A percentile compares a stretch with the other conserved stretches of the same genome.
These are phyloP conservation scores for Penicillium sp. DNA, from an alignment of 2,329 filamentous ascomycete species.

Conservation along the genomic window DNA sequence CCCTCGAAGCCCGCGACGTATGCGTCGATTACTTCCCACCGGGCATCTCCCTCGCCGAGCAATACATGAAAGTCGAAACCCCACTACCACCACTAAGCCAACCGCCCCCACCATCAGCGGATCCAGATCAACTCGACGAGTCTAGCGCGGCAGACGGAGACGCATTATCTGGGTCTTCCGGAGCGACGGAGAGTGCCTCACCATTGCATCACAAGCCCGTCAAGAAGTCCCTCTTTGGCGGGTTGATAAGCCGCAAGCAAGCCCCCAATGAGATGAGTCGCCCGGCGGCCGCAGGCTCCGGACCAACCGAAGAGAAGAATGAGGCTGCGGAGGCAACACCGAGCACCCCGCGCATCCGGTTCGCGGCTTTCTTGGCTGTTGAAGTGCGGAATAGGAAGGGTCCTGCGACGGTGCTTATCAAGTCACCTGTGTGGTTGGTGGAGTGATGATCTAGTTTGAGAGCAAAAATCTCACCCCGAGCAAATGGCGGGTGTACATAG, in stretches of 20 bases:
- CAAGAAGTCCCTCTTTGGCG: conserved; percentile 44
- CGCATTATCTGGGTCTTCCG: conserved; percentile 24
- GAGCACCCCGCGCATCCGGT: conserved; percentile 65
- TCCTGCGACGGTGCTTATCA: conserved; percentile 62
- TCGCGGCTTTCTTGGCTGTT: conserved; percentile 69
- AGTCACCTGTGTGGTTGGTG: conserved; percentile 64
- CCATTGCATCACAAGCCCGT: conserved; percentile 27
- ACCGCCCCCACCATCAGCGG: conserved; percentile 17
- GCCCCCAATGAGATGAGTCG: conserved; percentile 12
- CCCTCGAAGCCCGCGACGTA: conserved; percentile 86
- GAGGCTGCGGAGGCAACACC: conserved; percentile 23
- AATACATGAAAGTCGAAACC: conserved; percentile 80
- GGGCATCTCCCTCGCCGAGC: conserved; percentile 63
- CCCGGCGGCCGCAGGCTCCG: conserved; percentile 12
- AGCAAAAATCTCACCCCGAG: neutral
- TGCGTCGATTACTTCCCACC: conserved; percentile 81
- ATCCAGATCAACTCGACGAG: conserved; percentile 20
- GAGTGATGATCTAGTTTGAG: conserved; percentile 15
- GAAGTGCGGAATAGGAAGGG: conserved; percentile 68
- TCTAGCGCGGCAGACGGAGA: conserved; percentile 18
- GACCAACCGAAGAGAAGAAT: conserved; percentile 23
- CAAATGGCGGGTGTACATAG: conserved; percentile 14
- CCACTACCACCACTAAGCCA: conserved; percentile 57
- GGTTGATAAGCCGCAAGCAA: conserved; percentile 39
- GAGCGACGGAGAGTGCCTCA: conserved; percentile 15